These are phyloP conservation scores for Aureobasidium musti DNA, from an alignment of 2,329 filamentous ascomycete species.

Conservation along the genomic window DNA sequence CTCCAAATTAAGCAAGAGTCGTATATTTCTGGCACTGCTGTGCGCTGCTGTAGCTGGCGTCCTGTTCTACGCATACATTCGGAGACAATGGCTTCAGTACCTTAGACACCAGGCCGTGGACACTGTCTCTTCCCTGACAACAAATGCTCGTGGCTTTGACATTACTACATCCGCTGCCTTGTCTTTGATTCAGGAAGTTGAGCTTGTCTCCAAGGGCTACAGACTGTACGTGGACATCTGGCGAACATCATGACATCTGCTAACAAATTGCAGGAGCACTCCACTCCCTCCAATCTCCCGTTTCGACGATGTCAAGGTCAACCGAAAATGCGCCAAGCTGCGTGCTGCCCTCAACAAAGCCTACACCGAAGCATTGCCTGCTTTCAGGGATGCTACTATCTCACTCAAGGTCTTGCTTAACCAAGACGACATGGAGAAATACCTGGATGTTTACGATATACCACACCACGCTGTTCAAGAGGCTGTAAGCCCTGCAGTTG, in stretches of 20 bases:
- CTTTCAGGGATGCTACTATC: conserved; percentile 69
- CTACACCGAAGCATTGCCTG: conserved; percentile 68
- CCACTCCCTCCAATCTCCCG: conserved; percentile 90
- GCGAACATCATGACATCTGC: conserved; percentile 31
- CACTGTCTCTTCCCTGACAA: conserved; percentile 68
- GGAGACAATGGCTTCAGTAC: conserved; percentile 79
- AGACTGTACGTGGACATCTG: conserved; percentile 63
- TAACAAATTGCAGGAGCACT: conserved; percentile 63
- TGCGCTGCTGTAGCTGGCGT: conserved; percentile 57
- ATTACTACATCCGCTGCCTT: conserved; percentile 73
- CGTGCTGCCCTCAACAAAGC: conserved; percentile 72
- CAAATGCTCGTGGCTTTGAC: conserved; percentile 78
- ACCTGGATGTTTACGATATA: conserved; percentile 70
- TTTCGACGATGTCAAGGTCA: conserved; percentile 72
- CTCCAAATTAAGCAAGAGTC: conserved; percentile 54
- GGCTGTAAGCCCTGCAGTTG: conserved; percentile 51
- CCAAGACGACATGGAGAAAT: conserved; percentile 82
- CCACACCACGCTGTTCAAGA: conserved; percentile 51
- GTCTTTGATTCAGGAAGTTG: conserved; percentile 88
- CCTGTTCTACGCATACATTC: conserved; percentile 69
- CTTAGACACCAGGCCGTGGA: conserved; percentile 72
- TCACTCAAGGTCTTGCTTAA: conserved; percentile 73
- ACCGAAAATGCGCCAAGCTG: conserved; percentile 75
- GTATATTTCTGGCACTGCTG: conserved; percentile 49
- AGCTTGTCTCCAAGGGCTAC: conserved; percentile 88